Conservation (phyloP, 768 basidiomycete genomes). For the Coprinopsis cinerea region DNA sequence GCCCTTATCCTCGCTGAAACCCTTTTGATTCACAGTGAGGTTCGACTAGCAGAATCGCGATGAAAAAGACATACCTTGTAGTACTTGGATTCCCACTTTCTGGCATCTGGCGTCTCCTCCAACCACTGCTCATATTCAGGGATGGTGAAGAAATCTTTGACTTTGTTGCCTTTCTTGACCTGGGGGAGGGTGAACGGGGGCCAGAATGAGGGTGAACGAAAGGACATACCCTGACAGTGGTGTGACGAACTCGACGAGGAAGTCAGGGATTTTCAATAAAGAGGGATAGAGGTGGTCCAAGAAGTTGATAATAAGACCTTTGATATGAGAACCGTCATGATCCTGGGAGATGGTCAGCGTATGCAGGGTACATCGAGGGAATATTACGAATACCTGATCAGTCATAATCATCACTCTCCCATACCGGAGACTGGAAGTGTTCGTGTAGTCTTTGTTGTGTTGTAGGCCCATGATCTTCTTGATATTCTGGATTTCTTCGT, state of each 20-base stretch:
- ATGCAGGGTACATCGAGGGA: background rate
- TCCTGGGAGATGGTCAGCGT: conserved; percentile 48
- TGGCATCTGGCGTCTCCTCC: conserved; percentile 64
- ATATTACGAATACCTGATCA: conserved; percentile 77
- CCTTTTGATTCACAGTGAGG: conserved; percentile 42
- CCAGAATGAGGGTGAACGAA: background rate
- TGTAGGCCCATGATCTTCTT: conserved; percentile 97
- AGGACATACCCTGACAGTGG: conserved; percentile 88
- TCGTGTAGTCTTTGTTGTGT: conserved; percentile 85
- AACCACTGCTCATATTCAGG: conserved; percentile 95
- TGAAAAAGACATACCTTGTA: conserved; percentile 73
- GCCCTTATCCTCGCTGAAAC: conserved; percentile 85
- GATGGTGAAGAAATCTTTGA: conserved; percentile 90
- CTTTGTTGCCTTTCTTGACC: conserved; percentile 75
- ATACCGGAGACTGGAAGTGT: conserved; percentile 69
- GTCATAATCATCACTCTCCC: conserved; percentile 99
- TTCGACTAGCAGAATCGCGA: background rate
- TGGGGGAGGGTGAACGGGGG: conserved; percentile 19
- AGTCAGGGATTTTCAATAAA: conserved; percentile 81
- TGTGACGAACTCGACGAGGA: conserved; percentile 96
- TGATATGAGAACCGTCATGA: conserved; percentile 99
- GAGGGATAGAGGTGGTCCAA: conserved; percentile 97
- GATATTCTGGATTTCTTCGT: conserved; percentile 94
- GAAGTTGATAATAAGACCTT: conserved; percentile 98
- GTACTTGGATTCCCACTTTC: conserved; percentile 91